Conservation (phyloP, 495 filamentous ascomycete species). For the Annulohypoxylon stygium region DNA sequence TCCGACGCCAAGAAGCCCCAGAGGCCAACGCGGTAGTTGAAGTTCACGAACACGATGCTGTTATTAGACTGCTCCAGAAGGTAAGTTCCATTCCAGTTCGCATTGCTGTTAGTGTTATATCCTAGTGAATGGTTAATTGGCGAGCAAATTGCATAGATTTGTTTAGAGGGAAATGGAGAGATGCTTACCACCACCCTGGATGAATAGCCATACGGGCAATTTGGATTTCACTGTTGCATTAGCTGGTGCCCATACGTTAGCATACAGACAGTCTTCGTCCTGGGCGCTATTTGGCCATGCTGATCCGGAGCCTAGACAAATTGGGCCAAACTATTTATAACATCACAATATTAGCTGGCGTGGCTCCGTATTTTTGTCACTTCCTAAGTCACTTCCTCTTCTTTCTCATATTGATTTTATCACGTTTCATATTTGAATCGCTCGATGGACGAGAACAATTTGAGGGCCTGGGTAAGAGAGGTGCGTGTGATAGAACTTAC, state of each 20-base stretch:
- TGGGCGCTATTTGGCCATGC: constrained; percentile 54
- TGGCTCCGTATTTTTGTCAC: background rate
- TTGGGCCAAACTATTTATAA: constrained; percentile 54
- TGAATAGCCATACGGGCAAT: constrained; percentile 78
- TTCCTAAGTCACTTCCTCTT: background rate
- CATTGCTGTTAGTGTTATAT: constrained; percentile 72
- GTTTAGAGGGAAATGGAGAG: background rate
- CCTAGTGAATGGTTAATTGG: constrained; percentile 50
- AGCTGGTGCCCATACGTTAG: constrained; percentile 78
- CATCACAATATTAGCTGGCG: constrained; percentile 7
- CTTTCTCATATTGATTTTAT: background rate
- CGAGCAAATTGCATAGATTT: no score
- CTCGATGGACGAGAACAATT: no score
- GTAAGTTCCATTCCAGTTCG: constrained; percentile 74
- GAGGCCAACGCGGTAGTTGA: constrained; percentile 81
- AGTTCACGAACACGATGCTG: constrained; percentile 76
- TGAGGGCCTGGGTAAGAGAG: background rate
- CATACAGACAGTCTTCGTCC: constrained; percentile 81
- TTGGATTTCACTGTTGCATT: constrained; percentile 61
- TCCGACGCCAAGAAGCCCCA: constrained; percentile 79
- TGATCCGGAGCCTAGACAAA: constrained; percentile 65
- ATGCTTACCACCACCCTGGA: constrained; percentile 75
- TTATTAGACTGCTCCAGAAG: constrained; percentile 70
- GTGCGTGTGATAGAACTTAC: constrained; percentile 26
- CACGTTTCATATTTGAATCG: background rate